Base-by-base conservation (phyloP, 2,329 filamentous ascomycete genomes). In the Parafenestella ontariensis region DNA sequence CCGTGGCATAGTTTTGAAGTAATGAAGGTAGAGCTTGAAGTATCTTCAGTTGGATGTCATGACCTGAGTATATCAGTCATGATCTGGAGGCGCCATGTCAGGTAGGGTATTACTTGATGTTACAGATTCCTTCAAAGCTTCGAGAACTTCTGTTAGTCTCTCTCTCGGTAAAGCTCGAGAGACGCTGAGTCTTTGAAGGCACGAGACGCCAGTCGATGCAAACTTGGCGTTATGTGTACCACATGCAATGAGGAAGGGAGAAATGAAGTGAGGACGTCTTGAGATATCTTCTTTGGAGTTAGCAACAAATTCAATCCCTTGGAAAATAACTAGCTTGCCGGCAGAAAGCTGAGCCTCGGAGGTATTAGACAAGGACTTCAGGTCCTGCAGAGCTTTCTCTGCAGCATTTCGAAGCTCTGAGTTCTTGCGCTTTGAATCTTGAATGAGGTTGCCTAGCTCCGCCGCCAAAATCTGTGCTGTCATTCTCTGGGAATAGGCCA, bases 11-110 rank as follows among this genome's bases (percentile, higher is more conserved):
- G 68, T 96, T 96, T 64, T 97, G 93, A 21, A 98, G 78, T 31
- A 99, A 77, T 1, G 92, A 91, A 3, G 95, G 95, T 15, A 99
- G 78, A 1, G 92, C 92, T 74, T 99, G 95, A 13, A 99, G 80
- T 47, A 98, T 95, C 76, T 98, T 98, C 63, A 99, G 85, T 72
- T 99, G 95, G 2, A 97, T 90, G 77, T 99, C 95, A 54, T 96
- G 80, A 46, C 82, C 84, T 85, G 52, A 26, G 9, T 17, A 31
- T n/a, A 47, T 72, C 49, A 69, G 58, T 39, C 52, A 44, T 45
- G 10, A 21, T 41, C 29, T 10, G 17, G n/a, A 29, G 28, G 39
- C 8, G 29, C 8, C 13, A 39, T 1, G 17, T 24, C 5, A 36
- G 20, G 21, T 26, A 49, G 86, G 37, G 41, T n/a, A 17, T 43